Evolutionary conservation across 1,284 basidiomycete genomes (phyloP).

Genomic region (Tetrapyrgos nigripes): DNA sequence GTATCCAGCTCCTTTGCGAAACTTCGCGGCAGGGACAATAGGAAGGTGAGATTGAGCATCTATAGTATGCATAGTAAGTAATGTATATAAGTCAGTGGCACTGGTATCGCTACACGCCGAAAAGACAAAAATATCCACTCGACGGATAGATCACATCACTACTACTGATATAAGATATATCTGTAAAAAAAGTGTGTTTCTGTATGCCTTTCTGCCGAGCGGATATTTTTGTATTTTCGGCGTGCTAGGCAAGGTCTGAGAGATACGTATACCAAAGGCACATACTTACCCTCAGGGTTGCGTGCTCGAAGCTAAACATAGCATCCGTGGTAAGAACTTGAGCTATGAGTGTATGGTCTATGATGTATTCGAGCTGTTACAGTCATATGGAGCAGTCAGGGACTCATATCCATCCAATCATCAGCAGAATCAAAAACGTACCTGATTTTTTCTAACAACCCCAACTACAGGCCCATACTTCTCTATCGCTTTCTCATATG

Average conservation of each 20-base stretch:
- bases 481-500: not conserved
- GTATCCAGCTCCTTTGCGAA: slow-evolving; percentile 26
- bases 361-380: slow-evolving; percentile 40
- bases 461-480: not conserved
- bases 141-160: too few species aligned
- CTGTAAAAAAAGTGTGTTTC: too few species aligned
- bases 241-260: too few species aligned
- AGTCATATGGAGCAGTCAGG: not conserved
- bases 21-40: slow-evolving; percentile 20
- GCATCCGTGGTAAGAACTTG: slow-evolving; percentile 37
- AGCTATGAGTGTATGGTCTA: slow-evolving; percentile 27
- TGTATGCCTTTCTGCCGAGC: too few species aligned
- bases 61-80: too few species aligned
- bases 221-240: too few species aligned
- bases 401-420: not conserved
- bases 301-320: slow-evolving; percentile 41
- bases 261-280: not conserved
- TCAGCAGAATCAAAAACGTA: too few species aligned
- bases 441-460: not conserved
- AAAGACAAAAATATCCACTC: too few species aligned
- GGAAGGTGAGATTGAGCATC: slow-evolving; percentile 22
- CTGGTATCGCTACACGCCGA: too few species aligned
- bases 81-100: too few species aligned
- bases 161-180: too few species aligned
- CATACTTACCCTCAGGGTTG: slow-evolving; percentile 33